phyloP scores from a whole-genome alignment of 306 rosid species.

The Casuarina equisetifolia region DNA sequence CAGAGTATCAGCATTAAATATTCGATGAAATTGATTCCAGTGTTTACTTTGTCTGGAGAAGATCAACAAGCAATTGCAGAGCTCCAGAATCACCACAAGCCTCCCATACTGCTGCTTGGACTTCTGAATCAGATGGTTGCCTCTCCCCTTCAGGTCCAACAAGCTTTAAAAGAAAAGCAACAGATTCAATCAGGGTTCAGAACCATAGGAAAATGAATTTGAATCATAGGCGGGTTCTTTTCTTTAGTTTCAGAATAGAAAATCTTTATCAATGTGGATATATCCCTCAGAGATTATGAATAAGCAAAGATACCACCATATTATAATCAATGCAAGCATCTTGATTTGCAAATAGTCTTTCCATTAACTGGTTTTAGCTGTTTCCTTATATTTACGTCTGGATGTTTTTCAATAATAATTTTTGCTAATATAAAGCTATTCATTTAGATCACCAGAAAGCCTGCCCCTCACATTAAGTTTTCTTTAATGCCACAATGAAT shows the following conservation, averaged over 20 bases:
- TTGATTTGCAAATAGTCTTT: background rate
- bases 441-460: background rate
- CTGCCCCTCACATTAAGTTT: background rate
- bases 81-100: constrained; percentile 96
- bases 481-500: background rate
- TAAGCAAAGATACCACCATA: background rate
- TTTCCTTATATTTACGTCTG: background rate
- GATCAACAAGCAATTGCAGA: constrained; percentile 87
- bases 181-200: constrained; percentile 13
- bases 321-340: background rate
- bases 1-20: constrained; percentile 11
- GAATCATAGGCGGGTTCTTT: constrained; percentile 1
- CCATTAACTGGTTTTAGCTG: background rate
- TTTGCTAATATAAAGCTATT: background rate
- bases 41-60: constrained; percentile 72
- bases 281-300: background rate
- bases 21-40: constrained; percentile 6
- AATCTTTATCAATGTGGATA: background rate
- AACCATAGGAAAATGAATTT: constrained; percentile 3
- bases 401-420: background rate
- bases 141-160: constrained; percentile 62
- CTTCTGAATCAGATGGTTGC: constrained; percentile 71
- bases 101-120: constrained; percentile 91
- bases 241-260: background rate
- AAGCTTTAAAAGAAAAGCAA: constrained; percentile 53